phyloP scores from a whole-genome alignment of 192 early-diverging fungal genomes.

The Coemansia sp. region DNA sequence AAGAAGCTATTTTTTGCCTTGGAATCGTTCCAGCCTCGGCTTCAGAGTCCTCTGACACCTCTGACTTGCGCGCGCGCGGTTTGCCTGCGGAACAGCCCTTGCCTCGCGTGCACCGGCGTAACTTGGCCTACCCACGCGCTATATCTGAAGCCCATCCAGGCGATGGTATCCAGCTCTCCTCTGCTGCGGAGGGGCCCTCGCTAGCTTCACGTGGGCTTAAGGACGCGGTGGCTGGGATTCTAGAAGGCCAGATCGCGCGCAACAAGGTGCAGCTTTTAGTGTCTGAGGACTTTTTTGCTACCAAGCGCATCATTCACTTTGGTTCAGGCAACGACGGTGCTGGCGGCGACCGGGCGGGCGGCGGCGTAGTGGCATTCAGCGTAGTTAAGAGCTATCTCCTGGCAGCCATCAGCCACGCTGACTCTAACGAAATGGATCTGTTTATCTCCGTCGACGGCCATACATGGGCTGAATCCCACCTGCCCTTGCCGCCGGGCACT shows the following conservation, averaged over 20 bases:
- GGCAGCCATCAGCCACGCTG: conserved; percentile 61
- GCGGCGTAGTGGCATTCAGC: conserved; percentile 72
- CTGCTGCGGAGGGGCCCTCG: neutral
- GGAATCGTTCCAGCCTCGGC: conserved; percentile 31
- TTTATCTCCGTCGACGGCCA: conserved; percentile 66
- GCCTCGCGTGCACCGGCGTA: neutral
- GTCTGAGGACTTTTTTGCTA: conserved; percentile 74
- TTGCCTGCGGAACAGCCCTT: neutral
- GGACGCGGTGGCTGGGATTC: conserved; percentile 17
- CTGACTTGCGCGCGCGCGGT: conserved; percentile 4
- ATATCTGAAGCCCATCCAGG: conserved; percentile 7
- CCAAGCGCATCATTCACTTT: conserved; percentile 58
- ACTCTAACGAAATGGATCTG: conserved; percentile 61
- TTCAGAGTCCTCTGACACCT: conserved; percentile 11
- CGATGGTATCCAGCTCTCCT: neutral
- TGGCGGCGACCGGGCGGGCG: conserved; percentile 54
- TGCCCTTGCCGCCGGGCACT: conserved; percentile 55
- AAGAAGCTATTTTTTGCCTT: conserved; percentile 72
- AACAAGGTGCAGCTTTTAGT: conserved; percentile 58
- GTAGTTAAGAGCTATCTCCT: conserved; percentile 69
- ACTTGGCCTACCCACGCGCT: neutral
- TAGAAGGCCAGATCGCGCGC: conserved; percentile 20
- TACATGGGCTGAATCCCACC: conserved; percentile 62
- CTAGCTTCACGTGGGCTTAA: neutral
- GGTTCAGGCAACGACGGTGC: conserved; percentile 53